Base-by-base conservation (phyloP, 305 asterid genomes). In the Petunia hybrid region DNA sequence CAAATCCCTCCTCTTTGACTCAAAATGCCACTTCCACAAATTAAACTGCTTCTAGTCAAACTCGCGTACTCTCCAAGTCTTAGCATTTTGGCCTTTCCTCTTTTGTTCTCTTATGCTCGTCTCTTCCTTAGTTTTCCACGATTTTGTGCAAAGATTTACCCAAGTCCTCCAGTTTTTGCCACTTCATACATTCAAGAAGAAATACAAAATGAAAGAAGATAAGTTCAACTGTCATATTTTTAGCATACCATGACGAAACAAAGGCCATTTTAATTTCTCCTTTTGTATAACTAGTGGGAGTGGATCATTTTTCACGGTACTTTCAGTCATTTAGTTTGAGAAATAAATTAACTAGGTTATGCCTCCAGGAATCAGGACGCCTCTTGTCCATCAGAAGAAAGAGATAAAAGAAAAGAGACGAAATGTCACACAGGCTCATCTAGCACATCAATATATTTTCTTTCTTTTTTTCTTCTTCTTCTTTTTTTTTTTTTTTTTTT, bases 91-190 rank as follows among this genome's bases (percentile, higher is more conserved):
- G 74, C 38, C 13, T 41, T 67, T 6, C 42, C 31, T 67, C 5
- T 67, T 41, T 41, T 67, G 74, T 67, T 67, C 39, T 66, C 51
- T 14, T 66, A 14, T 66, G 53, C 51, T 14, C n/a, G 71, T 65
- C 31, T 65, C 51, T 40, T 40, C 14, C 74, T 67, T 6, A 67
- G 14, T 67, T 41, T 66, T 66, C 74, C 35, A 60, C 65, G 10
- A 59, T 2, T 60, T 4, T 6, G 63, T n/a, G 38, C 63, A n/a
- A 59, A n/a, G 7, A 1, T 13, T 13, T 14, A 14, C 62, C 35
- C 4, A 59, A 22, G n/a, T 6, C 36, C 4, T 9, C 64, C 5
- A 4, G 5, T 16, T 6, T 1, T 59, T n/a, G 35, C 9, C 64
- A 59, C 36, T 59, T 59, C 35, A 56, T 1, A 64, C 4, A 14